These are phyloP conservation scores for Quercus bicolor DNA, from an alignment of 306 rosid genomes.

Conservation along the genomic window DNA sequence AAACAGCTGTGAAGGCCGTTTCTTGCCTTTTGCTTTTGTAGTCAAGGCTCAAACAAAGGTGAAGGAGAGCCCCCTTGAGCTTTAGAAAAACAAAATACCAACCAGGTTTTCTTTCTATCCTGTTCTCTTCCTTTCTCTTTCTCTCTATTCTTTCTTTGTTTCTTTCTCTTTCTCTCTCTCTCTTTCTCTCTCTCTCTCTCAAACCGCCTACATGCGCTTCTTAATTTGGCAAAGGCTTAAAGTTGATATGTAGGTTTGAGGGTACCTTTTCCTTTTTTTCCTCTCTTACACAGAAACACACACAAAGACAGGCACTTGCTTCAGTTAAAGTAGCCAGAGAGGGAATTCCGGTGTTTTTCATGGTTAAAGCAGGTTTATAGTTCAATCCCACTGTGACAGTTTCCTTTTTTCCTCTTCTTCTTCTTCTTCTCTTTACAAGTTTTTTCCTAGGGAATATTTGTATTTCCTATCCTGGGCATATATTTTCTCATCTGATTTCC, in stretches of 20 bases:
- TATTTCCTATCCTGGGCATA: slow-evolving; percentile 8
- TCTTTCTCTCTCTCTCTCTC: slow-evolving; percentile 28
- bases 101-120: slow-evolving; percentile 19
- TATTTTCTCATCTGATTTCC: slow-evolving; percentile 32
- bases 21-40: slow-evolving; percentile 78
- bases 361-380: slow-evolving; percentile 70
- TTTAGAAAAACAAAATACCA: slow-evolving; percentile 22
- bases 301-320: slow-evolving; percentile 12
- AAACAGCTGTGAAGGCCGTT: slow-evolving; percentile 67
- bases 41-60: slow-evolving; percentile 80
- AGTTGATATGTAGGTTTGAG: slow-evolving; percentile 46
- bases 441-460: not conserved
- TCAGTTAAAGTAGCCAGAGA: slow-evolving; percentile 68
- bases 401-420: slow-evolving; percentile 39
- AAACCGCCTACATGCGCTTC: slow-evolving; percentile 52
- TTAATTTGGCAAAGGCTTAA: slow-evolving; percentile 45
- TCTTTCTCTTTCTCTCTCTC: slow-evolving; percentile 22
- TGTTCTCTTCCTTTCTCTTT: not conserved
- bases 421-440: not conserved
- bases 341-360: slow-evolving; percentile 45
- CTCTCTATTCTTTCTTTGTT: not conserved
- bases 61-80: slow-evolving; percentile 26
- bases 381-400: slow-evolving; percentile 37
- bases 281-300: not conserved
- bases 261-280: slow-evolving; percentile 51